Evolutionary conservation across 2,329 filamentous ascomycete genomes (phyloP).

Genomic region (Botrytis cinerea): DNA sequence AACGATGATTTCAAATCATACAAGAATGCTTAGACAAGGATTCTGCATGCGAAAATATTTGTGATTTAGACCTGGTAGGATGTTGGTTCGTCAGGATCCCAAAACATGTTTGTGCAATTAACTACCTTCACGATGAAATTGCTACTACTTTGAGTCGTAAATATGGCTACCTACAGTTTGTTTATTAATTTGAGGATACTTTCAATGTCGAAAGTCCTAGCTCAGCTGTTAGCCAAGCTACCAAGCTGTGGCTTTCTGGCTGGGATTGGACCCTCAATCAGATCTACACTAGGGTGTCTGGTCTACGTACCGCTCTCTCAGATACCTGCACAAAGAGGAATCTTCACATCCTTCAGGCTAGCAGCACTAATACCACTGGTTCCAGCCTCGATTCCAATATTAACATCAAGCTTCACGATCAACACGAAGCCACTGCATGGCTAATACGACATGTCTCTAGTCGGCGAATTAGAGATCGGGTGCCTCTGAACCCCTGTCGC

Average conservation of each 20-base stretch:
- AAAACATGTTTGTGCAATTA: constrained; percentile 14
- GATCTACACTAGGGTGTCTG: constrained; percentile 22
- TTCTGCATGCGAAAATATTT: constrained; percentile 12
- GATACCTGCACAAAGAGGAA: constrained; percentile 2
- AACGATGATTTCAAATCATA: constrained; percentile 19
- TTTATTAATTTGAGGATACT: constrained; percentile 13
- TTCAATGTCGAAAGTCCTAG: background rate
- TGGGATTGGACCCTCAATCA: constrained; percentile 13
- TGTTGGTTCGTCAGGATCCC: constrained; percentile 4
- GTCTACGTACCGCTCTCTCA: constrained; percentile 11
- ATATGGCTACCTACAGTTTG: constrained; percentile 18
- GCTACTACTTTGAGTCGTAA: constrained; percentile 9
- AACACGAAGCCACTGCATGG: constrained; percentile 23
- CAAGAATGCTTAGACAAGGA: constrained; percentile 18
- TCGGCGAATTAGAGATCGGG: constrained; percentile 21
- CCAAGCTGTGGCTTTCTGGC: background rate
- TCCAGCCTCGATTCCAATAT: constrained; percentile 20
- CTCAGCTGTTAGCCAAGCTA: constrained; percentile 18
- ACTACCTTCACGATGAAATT: constrained; percentile 9
- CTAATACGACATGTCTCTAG: constrained; percentile 24
- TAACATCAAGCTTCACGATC: constrained; percentile 16
- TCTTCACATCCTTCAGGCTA: constrained; percentile 7
- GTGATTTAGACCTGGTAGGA: constrained; percentile 12
- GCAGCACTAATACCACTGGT: background rate
- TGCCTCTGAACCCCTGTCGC: constrained; percentile 11